These are phyloP conservation scores for Tulasnella sp. DNA, from an alignment of 768 basidiomycete species.

Conservation along the genomic window DNA sequence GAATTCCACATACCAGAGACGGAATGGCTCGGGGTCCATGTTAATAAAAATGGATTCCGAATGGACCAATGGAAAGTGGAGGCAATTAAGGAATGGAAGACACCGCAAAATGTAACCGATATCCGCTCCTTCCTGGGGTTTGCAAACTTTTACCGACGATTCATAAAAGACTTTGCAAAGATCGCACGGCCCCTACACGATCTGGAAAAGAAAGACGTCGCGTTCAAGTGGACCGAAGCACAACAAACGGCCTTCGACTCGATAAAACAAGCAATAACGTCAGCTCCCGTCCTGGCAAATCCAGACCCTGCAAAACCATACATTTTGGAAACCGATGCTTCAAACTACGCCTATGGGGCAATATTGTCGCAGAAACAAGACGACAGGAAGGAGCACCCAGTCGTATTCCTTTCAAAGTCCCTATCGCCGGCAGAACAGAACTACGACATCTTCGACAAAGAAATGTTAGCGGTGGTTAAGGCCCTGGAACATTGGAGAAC, in stretches of 20 bases:
- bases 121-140: background rate
- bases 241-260: background rate
- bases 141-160: background rate
- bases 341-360: conserved; percentile 7
- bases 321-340: background rate
- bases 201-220: background rate
- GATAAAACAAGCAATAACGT: background rate
- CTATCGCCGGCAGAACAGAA: conserved; percentile 12
- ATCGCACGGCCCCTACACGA: background rate
- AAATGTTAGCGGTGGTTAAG: conserved; percentile 31
- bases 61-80: conserved; percentile 4
- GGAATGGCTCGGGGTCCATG: background rate
- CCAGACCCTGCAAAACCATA: background rate
- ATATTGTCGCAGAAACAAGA: background rate
- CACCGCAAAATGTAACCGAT: background rate
- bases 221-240: background rate
- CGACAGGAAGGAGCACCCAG: conserved; percentile 7
- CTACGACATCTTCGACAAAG: conserved; percentile 30
- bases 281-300: background rate
- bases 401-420: conserved; percentile 6
- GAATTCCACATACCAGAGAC: background rate
- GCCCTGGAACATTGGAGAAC: conserved; percentile 27
- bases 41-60: background rate
- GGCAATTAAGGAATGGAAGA: conserved; percentile 1
- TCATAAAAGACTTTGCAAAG: background rate